These are phyloP conservation scores for Lotmaria passim DNA, from an alignment of 208 protist species.

Conservation along the genomic window DNA sequence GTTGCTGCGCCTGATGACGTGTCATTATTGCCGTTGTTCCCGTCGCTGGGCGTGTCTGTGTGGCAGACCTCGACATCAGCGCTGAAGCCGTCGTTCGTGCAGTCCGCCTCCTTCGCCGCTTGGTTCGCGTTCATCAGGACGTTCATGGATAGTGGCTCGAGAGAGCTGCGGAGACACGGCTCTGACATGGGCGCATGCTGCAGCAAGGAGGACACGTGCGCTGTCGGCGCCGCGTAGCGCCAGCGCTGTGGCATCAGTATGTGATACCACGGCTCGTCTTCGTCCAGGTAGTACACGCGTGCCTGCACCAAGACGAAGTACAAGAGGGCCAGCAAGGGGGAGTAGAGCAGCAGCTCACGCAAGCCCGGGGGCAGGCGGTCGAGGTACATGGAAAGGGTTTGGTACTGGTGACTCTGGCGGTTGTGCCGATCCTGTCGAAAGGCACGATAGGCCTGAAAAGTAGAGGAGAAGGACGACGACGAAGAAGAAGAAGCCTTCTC, in stretches of 20 bases:
- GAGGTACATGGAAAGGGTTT: slow-evolving; percentile 55
- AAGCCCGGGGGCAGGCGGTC: slow-evolving; percentile 50
- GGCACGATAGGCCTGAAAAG: slow-evolving; percentile 17
- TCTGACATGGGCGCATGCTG: slow-evolving; percentile 15
- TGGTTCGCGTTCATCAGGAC: neutral
- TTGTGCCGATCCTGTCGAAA: slow-evolving; percentile 13
- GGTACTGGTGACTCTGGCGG: slow-evolving; percentile 13
- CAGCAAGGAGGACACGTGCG: slow-evolving; percentile 24
- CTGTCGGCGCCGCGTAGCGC: neutral
- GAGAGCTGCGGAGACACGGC: neutral
- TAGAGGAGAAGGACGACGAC: neutral
- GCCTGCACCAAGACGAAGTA: slow-evolving; percentile 62
- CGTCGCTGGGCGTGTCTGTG: neutral
- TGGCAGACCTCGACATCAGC: neutral
- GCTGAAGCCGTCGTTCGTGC: too few species aligned
- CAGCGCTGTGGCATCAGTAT: slow-evolving; percentile 18
- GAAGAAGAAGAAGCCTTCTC: neutral
- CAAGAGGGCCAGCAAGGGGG: slow-evolving; percentile 45
- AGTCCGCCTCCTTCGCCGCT: neutral
- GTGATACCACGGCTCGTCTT: slow-evolving; percentile 37
- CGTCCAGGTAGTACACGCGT: slow-evolving; percentile 54
- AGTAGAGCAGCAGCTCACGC: slow-evolving; percentile 58
- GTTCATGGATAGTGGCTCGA: neutral
- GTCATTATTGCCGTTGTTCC: neutral
- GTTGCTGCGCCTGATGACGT: neutral